Conservation (phyloP, 768 basidiomycete genomes). For the Crassisporium funariophilum region DNA sequence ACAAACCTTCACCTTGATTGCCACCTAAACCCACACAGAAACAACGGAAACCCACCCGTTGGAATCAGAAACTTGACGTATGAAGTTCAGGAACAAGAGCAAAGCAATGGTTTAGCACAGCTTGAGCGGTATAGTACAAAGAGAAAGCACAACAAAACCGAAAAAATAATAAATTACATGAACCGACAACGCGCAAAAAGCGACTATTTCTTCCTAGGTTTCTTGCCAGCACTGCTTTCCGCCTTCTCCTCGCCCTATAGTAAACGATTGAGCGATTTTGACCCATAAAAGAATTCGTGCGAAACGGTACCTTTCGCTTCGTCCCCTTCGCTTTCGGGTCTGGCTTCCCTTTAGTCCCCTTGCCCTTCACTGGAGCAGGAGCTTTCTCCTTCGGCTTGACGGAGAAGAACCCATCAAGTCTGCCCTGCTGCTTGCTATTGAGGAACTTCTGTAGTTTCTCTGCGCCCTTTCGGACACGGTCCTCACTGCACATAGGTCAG, state of each 20-base stretch:
- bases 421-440: constrained; percentile 91
- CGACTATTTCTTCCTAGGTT: constrained; percentile 42
- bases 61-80: no score
- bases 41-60: no score
- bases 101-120: no score
- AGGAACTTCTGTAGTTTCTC: constrained; percentile 90
- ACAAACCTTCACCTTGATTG: no score
- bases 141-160: neutral
- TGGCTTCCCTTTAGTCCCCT: constrained; percentile 14
- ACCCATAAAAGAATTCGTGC: constrained; percentile 8
- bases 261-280: no score
- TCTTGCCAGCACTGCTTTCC: constrained; percentile 38
- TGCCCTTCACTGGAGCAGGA: constrained; percentile 25
- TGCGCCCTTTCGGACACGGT: constrained; percentile 92
- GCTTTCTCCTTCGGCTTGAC: constrained; percentile 61
- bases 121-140: constrained; percentile 5
- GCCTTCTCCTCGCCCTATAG: constrained; percentile 44
- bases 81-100: no score
- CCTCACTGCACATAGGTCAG: constrained; percentile 64
- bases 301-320: constrained; percentile 53
- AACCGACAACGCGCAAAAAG: no score
- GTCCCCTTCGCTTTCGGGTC: constrained; percentile 36
- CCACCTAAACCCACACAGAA: no score
- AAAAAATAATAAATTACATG: neutral
- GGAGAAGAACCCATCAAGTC: constrained; percentile 94